Percentiles rank a stretch among this genome's conserved stretches.
Conservation (phyloP, 1,139 yeast genomes). For the Wickerhamiella infanticola region DNA sequence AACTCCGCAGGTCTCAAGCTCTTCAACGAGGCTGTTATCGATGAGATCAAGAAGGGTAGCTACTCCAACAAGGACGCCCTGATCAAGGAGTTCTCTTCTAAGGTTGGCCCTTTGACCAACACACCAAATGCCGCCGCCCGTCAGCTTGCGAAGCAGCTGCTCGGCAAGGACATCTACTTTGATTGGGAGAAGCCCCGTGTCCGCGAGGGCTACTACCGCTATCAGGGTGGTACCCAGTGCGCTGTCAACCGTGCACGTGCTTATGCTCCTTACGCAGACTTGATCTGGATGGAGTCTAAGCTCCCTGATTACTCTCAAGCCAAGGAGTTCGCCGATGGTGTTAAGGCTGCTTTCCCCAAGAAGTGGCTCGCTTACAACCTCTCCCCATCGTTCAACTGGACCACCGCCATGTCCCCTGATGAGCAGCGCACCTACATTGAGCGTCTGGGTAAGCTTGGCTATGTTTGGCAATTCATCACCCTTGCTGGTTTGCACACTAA, state of each 20-base stretch:
- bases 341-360: constrained; percentile 62
- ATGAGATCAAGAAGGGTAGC: constrained; percentile 52
- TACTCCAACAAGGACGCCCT: constrained; percentile 50
- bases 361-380: constrained; percentile 95
- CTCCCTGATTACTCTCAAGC: constrained; percentile 91
- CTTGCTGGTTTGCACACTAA: constrained; percentile 95
- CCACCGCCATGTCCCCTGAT: constrained; percentile 71
- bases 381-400: constrained; percentile 98
- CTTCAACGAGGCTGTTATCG: constrained; percentile 84
- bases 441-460: constrained; percentile 80
- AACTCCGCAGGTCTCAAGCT: constrained; percentile 71
- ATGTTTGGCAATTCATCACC: constrained; percentile 96
- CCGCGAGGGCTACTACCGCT: constrained; percentile 94
- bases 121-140: constrained; percentile 73
- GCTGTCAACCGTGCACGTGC: constrained; percentile 97
- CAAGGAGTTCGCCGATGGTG: constrained; percentile 86
- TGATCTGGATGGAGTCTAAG: constrained; percentile 98
- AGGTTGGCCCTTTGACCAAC: constrained; percentile 60
- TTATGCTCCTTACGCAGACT: constrained; percentile 86
- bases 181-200: constrained; percentile 96
- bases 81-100: constrained; percentile 48
- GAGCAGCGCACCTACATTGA: constrained; percentile 86
- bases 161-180: constrained; percentile 76
- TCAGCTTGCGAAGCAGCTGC: constrained; percentile 53
- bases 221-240: constrained; percentile 93